Evolutionary conservation across 2,329 filamentous ascomycete species (phyloP), one percentile per base, ranked within the genome.

Genomic region (Rutstroemia sp.): DNA sequence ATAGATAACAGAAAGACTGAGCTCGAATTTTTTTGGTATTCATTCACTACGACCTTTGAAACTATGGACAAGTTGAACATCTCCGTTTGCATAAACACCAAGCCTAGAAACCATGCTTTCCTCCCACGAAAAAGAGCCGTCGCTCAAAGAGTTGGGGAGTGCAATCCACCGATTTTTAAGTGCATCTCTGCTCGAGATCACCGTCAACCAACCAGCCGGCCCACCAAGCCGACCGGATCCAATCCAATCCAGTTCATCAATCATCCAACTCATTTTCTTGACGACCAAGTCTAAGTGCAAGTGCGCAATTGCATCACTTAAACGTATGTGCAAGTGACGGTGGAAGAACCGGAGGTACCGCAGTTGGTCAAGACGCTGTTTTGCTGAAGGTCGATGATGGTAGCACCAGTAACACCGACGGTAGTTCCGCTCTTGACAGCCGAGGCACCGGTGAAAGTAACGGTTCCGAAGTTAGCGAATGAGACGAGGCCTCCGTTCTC

Each of bases 401-500:
- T n/a, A 54, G 49, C 45, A 23, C 50, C 55, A 4, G 14, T 30
- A 37, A 41, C 7, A 48, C 38, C 34, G 4, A 54, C 51, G 5
- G 55, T 17, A 0, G 1, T 14, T 34, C 55, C 55, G 14, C 21
- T 23, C n/a, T 48, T 49, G 10, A 27, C 25, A 16, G 51, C 55
- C 16, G 51, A 34, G 30, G 55, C 55, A 45, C 9, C 10, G 8
- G 45, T 49, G 53, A 58, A 58, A 34, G 70, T 69, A 9, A 80
- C 71, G 5, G 67, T 72, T 14, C 73, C 73, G 58, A 80, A 80
- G 63, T 79, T 65, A 34, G 72, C 75, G 52, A 80, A 70, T 0
- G 72, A 63, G 4, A 80, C 75, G 51, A 76, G 71, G 2, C 63
- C 59, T 41, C 61, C 59, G 41, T 70, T 68, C 58, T 73, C 68